Conservation (phyloP, 2,329 filamentous ascomycete genomes). For the Incumbomyces delicatus region DNA sequence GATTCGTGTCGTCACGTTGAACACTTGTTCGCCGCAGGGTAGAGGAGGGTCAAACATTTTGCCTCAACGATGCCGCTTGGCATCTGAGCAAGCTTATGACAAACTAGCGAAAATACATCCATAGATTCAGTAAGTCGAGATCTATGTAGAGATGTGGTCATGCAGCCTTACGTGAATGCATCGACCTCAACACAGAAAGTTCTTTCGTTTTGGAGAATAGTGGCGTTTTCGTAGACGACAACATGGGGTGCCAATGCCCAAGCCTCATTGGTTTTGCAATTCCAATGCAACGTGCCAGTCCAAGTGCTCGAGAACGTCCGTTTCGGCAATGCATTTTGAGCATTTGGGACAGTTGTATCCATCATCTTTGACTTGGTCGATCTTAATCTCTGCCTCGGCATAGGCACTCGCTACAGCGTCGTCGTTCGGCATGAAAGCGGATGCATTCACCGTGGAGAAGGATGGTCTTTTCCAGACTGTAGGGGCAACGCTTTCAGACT, state of each 20-base stretch:
- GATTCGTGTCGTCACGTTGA: no score
- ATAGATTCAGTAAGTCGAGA: no score
- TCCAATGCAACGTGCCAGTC: conserved; percentile 94
- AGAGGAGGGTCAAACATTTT: no score
- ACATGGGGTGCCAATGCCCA: not conserved
- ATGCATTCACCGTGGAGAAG: not conserved
- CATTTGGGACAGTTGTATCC: conserved; percentile 55
- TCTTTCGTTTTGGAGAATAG: no score
- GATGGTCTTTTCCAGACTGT: not conserved
- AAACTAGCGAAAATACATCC: no score
- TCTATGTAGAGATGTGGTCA: no score
- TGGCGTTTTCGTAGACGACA: no score
- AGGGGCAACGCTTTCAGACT: not conserved
- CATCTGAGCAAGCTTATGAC: no score
- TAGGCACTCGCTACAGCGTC: not conserved
- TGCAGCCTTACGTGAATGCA: no score
- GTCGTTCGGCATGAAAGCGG: not conserved
- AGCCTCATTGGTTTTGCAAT: conserved; percentile 44
- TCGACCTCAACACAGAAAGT: no score
- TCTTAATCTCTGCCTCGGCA: not conserved
- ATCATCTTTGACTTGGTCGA: not conserved
- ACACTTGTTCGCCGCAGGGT: no score
- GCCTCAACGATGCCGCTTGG: no score
- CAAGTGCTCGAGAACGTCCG: conserved; percentile 61
- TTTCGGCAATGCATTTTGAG: conserved; percentile 44